Conservation (phyloP, 2,329 filamentous ascomycete genomes). For the Phialophora chinensis region DNA sequence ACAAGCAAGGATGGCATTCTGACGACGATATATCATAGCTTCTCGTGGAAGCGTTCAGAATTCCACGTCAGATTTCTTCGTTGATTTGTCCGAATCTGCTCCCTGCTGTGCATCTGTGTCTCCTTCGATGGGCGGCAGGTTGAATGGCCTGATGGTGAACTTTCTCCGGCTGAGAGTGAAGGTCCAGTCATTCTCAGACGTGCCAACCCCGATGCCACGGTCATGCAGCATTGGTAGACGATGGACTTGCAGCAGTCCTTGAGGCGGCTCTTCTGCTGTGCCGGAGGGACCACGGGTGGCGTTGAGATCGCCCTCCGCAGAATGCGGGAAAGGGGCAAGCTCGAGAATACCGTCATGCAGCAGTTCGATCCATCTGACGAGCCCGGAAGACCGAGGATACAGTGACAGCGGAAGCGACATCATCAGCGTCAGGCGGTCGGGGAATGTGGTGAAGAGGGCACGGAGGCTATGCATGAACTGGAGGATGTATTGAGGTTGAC, state of each 20-base stretch:
- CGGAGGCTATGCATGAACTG: slow-evolving; percentile 81
- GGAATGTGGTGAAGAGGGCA: slow-evolving; percentile 72
- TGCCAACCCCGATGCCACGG: slow-evolving; percentile 75
- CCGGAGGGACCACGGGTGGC: slow-evolving; percentile 46
- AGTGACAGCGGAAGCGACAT: slow-evolving; percentile 80
- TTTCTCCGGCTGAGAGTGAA: slow-evolving; percentile 86
- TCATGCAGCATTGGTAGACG: slow-evolving; percentile 85
- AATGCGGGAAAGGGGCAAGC: slow-evolving; percentile 74
- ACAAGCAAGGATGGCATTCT: slow-evolving; percentile 49
- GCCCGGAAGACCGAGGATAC: slow-evolving; percentile 74
- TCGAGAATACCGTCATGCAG: slow-evolving; percentile 86
- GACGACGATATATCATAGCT: slow-evolving; percentile 24
- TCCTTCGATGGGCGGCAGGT: slow-evolving; percentile 82
- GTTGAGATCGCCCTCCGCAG: slow-evolving; percentile 50
- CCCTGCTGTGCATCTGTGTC: slow-evolving; percentile 68
- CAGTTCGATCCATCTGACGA: slow-evolving; percentile 85
- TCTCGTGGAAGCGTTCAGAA: slow-evolving; percentile 61
- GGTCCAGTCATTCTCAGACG: slow-evolving; percentile 81
- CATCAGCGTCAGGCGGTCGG: slow-evolving; percentile 71
- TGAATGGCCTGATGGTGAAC: slow-evolving; percentile 85
- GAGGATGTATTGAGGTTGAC: slow-evolving; percentile 74
- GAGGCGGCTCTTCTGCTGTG: slow-evolving; percentile 73
- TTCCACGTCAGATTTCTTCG: slow-evolving; percentile 72
- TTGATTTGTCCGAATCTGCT: slow-evolving; percentile 52
- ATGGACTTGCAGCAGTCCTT: slow-evolving; percentile 85